Conservation (phyloP, 2,329 filamentous ascomycete genomes). For the Fusarium annulatum region DNA sequence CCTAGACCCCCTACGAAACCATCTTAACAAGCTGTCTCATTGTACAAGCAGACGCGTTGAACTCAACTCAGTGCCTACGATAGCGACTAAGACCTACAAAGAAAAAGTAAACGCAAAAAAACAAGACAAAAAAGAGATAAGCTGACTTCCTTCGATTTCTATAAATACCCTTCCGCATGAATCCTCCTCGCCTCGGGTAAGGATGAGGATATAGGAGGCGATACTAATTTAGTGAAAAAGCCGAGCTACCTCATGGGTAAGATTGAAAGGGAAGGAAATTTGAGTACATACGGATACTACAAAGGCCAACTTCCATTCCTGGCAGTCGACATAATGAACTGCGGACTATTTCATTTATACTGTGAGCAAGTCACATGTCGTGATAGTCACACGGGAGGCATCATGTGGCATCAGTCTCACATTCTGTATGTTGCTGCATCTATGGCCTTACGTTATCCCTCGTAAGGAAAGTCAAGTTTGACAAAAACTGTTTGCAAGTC, state of each 20-base stretch:
- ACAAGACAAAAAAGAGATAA: not conserved
- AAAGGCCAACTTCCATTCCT: not conserved
- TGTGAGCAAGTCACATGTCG: not conserved
- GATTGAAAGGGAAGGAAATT: not conserved
- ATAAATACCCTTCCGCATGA: not conserved
- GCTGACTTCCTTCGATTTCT: not conserved
- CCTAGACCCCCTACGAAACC: not conserved
- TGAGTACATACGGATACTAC: not conserved
- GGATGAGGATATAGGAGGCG: not conserved
- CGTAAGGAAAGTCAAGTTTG: not conserved
- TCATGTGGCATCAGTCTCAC: conserved; percentile 1
- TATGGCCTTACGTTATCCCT: not conserved
- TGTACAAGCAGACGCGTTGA: not conserved
- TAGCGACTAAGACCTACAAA: not conserved
- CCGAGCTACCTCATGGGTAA: not conserved
- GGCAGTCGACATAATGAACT: not conserved
- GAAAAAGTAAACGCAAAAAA: not conserved
- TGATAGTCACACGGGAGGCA: not conserved
- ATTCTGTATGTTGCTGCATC: not conserved
- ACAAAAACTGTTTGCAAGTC: not conserved
- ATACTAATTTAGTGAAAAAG: not conserved
- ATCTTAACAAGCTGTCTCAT: not conserved
- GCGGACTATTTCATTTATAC: not conserved
- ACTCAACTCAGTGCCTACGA: not conserved
- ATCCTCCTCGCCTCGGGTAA: not conserved